Evolutionary conservation across 805 yeast species (phyloP), one percentile per base, ranked within the genome.

Genomic region (Wickerhamomyces hampshirensis): DNA sequence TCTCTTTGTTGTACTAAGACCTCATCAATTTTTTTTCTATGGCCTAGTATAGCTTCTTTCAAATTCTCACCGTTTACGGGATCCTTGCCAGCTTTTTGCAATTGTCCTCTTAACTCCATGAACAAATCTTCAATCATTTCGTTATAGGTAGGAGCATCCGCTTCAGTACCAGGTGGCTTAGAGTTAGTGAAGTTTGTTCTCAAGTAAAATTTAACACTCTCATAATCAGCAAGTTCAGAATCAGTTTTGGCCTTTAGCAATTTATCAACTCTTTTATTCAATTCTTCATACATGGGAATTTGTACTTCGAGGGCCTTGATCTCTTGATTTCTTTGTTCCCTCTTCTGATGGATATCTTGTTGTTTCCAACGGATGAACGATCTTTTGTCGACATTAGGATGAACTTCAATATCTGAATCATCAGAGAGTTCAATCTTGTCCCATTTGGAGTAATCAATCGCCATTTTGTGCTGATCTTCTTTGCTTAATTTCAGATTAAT

Each of bases 321-420:
- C 50, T 91, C 89, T 30, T 75, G 73, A 52, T 83, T 82, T 54
- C 95, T 68, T 56, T 85, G 85, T 28, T 70, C 73, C 44, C 99
- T 78, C 62, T 88, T 83, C 56, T 91, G 96, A 58, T 93, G 98
- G 46, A 93, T 93, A 50, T 89, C 96, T 53, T 95, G 83, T 63
- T 93, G 99, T 57, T 87, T 91, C 98, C 98, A 91, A 41, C 79
- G 76, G 51, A 93, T 86, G 48, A 93, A 91, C 1, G 98, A 89
- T 27, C 66, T 68, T 58, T 93, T 93, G 60, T 93, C 99, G 23
- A 93, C 98, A 56, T 93, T 93, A 41, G 98, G 99, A 58, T 93
- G 99, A 12, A 91, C 98, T 55, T 93, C 98, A 33, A 93, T 69
- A 53, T 93, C 98, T 7, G 96, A 87, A 60, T 93, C 99, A 58